Evolutionary conservation across 306 rosid species (phyloP), one percentile per base, ranked within the genome.

Genomic region (Casuarina equisetifolia): DNA sequence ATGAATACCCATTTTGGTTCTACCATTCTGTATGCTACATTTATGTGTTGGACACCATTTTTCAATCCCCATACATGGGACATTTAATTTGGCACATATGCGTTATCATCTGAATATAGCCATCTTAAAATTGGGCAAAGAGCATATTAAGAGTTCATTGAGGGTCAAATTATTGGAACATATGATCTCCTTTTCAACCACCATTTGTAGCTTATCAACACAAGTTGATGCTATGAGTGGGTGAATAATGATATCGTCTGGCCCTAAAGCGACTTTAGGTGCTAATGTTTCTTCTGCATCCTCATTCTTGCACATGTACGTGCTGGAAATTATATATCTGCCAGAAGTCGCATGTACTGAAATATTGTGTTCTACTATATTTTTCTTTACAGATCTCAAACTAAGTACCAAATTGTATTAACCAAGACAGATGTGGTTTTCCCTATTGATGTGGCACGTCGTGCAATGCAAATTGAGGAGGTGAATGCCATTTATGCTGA

Each of bases 401-500:
- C 99, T 64, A 92, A 91, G 72, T 95, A 92, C 81, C 98, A 95
- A 84, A 86, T 92, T 66, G 90, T 92, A 66, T 84, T 95, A 80
- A 95, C 99, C 0, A 92, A 92, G 92, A 87, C 98, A 0, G 98
- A 92, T 63, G 44, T 59, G 20, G 88, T 92, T 73, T 92, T 95
- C 88, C 99, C 99, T 8, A 82, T 90, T 70, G 99, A 92, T 72
- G 96, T 91, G 83, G 98, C 98, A 38, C 96, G 98, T 44, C 93
- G 92, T 36, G 97, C 97, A 38, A 88, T 82, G 92, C 97, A 88
- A 86, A 91, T 95, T 69, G 98, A 95, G 85, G 99, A 91, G 96
- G 98, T 92, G 75, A 89, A 44, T 68, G 50, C 53, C 19, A 36
- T 70, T 36, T 63, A 46, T 64, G 45, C 38, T 9, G 46, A 59